Conservation (phyloP, 345 rosid species). For the Brassica incana region DNA sequence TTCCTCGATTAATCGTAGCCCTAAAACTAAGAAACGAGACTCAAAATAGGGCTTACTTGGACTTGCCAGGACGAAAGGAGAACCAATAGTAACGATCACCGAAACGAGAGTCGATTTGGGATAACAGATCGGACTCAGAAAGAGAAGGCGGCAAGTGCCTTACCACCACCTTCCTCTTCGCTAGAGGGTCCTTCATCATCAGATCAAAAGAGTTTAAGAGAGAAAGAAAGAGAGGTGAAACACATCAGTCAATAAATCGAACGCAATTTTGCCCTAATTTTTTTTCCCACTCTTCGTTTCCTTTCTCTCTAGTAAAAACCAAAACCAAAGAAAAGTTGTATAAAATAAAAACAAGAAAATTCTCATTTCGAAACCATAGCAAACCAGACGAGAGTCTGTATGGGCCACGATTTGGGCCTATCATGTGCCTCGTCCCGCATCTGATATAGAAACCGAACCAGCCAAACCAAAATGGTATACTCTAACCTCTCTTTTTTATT, state of each 20-base stretch:
- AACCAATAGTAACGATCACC: constrained; percentile 59
- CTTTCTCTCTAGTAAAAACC: not conserved
- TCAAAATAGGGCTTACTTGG: constrained; percentile 39
- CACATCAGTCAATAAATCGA: no score
- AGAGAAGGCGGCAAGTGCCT: constrained; percentile 78
- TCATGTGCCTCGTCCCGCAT: not conserved
- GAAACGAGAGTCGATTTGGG: constrained; percentile 59
- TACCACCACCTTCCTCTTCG: constrained; percentile 66
- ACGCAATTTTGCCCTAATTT: constrained; percentile 37
- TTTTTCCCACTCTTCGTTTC: not conserved
- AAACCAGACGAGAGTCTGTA: not conserved
- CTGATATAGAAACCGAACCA: not conserved
- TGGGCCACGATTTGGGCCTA: constrained; percentile 23
- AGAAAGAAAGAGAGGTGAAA: constrained; percentile 13
- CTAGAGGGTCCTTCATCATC: constrained; percentile 47
- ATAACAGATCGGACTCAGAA: constrained; percentile 53
- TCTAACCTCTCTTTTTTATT: no score
- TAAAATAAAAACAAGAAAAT: not conserved
- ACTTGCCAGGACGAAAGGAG: constrained; percentile 57
- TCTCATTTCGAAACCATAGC: constrained; percentile 15
- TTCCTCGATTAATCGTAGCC: constrained; percentile 10
- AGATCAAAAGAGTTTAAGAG: constrained; percentile 18
- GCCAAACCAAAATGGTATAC: not conserved
- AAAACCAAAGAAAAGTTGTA: not conserved
- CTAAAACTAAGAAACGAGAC: constrained; percentile 17